These are phyloP conservation scores for Lyophyllum decastes DNA, from an alignment of 768 basidiomycete genomes.

Conservation along the genomic window DNA sequence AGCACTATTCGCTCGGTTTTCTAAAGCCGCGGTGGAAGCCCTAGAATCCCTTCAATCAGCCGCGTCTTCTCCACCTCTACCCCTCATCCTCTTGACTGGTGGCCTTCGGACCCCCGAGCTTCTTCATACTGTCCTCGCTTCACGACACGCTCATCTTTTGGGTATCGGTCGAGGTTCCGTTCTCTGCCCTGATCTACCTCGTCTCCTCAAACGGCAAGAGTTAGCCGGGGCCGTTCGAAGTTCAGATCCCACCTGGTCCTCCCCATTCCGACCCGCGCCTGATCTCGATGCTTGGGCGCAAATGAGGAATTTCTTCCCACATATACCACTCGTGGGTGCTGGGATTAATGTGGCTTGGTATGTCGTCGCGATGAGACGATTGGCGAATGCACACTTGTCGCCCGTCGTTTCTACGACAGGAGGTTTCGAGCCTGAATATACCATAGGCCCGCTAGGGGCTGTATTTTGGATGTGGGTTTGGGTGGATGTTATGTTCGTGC, in stretches of 20 bases:
- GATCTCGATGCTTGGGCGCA: slow-evolving; percentile 21
- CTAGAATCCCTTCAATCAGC: slow-evolving; percentile 35
- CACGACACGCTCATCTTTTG: slow-evolving; percentile 67
- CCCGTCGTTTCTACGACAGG: neutral
- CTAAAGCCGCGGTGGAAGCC: slow-evolving; percentile 51
- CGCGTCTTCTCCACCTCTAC: slow-evolving; percentile 32
- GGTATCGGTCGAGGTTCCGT: slow-evolving; percentile 75
- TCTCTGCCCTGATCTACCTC: slow-evolving; percentile 61
- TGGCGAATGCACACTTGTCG: slow-evolving; percentile 33
- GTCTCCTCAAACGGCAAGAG: slow-evolving; percentile 29
- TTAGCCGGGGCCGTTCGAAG: slow-evolving; percentile 6
- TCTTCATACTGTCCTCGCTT: slow-evolving; percentile 51
- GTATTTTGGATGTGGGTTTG: slow-evolving; percentile 52
- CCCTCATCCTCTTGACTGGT: slow-evolving; percentile 80
- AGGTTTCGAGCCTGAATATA: slow-evolving; percentile 22
- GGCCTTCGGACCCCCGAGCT: slow-evolving; percentile 66
- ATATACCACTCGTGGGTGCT: slow-evolving; percentile 66
- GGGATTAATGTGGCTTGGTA: slow-evolving; percentile 71
- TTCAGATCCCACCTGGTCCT: slow-evolving; percentile 19
- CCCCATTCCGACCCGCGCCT: slow-evolving; percentile 43
- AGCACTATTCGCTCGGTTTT: slow-evolving; percentile 73
- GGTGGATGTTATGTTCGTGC: slow-evolving; percentile 16
- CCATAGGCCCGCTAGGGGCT: slow-evolving; percentile 35
- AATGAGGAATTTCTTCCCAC: slow-evolving; percentile 36
- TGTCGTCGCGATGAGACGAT: slow-evolving; percentile 51